Evolutionary conservation across 2,329 filamentous ascomycete genomes (phyloP).

Genomic region (Cercospora beticola): DNA sequence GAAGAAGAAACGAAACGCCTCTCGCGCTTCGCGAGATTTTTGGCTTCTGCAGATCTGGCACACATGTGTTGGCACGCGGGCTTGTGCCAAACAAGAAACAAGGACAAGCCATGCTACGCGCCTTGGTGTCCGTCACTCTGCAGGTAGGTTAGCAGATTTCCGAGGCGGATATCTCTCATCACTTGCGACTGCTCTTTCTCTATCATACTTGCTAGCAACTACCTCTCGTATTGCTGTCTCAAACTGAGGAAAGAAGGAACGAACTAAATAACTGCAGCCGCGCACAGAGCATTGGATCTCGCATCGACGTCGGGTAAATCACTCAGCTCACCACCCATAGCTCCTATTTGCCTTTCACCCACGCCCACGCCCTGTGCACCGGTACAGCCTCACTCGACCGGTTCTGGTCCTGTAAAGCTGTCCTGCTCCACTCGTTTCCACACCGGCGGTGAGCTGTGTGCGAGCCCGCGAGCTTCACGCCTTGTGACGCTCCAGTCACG

Average conservation of each 20-base stretch:
- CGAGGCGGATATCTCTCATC: background rate
- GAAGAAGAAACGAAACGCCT: conserved; percentile 6
- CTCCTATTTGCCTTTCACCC: background rate
- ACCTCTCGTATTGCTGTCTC: background rate
- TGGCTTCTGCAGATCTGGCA: conserved; percentile 11
- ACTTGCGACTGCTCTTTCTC: background rate
- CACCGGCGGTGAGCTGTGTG: background rate
- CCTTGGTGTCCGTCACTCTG: conserved; percentile 9
- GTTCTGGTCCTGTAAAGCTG: background rate
- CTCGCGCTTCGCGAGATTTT: background rate
- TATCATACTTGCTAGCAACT: background rate
- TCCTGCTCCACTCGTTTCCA: background rate
- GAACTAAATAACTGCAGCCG: background rate
- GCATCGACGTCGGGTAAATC: background rate
- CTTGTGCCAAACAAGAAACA: conserved; percentile 12
- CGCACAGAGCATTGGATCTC: background rate
- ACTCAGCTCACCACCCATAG: background rate
- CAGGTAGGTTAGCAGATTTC: background rate
- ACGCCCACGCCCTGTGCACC: background rate
- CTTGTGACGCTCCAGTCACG: background rate
- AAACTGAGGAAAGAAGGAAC: background rate
- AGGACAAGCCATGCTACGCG: conserved; percentile 4
- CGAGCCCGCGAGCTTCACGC: background rate
- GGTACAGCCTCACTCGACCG: background rate
- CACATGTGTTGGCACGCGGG: conserved; percentile 3